Evolutionary conservation across 2,329 filamentous ascomycete genomes (phyloP), one percentile per base, ranked within the genome.

Genomic region (Pseudopithomyces chartarum): DNA sequence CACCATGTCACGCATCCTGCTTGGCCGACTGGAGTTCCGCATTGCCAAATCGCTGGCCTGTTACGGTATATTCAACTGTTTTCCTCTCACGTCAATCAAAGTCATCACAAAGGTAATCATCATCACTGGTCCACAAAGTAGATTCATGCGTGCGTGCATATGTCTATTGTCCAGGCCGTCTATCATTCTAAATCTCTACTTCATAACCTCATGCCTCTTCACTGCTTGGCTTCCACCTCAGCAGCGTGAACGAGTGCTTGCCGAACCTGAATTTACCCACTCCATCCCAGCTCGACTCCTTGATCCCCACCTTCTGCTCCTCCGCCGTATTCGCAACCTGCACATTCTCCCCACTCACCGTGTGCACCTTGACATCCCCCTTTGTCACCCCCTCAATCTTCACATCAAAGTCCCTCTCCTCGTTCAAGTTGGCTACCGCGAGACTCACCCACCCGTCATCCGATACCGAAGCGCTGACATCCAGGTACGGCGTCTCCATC

Each of bases 401-500:
- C 0, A 84, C 84, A 58, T 84, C 80, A 52, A 88, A 87, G 54
- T 82, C 84, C 59, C 82, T 79, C 8, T 82, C 80, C 59, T 89
- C 85, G 55, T 77, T 73, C 19, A 91, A 82, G 70, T 95, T 95
- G 15, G 92, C 89, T 1, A 93, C 90, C 2, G 84, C 89, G 60
- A 94, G 64, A 60, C 81, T 89, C 1, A 89, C 80, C 51, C 79
- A 83, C 0, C 89, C 89, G 55, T 84, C 81, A 6, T 85, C 83
- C 19, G 82, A 80, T 5, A 88, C 64, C 1, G 82, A 78, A 2
- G 87, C 88, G 60, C 86, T 88, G 23, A 88, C 87, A 69, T 91
- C 89, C 54, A 91, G 72, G 79, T 84, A 92, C 7, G 90, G 88
- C 6, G 87, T 88, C 63, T 90, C 86, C 59, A 90, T 82, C 2